Percentiles rank a stretch among this genome's conserved stretches.
These are phyloP conservation scores for Aspergillus caelatus DNA, from an alignment of 2,329 filamentous ascomycete genomes.

Conservation along the genomic window DNA sequence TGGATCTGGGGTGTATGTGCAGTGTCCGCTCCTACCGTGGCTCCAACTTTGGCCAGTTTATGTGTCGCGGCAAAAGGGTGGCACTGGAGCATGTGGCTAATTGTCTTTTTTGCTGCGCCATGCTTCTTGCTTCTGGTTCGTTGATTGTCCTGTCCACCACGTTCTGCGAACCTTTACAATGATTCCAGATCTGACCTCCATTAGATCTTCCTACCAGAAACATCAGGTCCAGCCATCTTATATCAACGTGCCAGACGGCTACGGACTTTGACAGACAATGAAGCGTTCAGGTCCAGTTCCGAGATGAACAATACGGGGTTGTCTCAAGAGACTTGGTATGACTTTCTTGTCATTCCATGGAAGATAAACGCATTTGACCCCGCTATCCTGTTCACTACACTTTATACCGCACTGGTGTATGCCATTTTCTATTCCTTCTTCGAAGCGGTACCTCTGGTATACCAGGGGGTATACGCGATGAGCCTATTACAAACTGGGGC, in stretches of 20 bases:
- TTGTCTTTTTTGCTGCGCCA: background rate
- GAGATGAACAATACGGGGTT: background rate
- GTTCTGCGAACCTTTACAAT: background rate
- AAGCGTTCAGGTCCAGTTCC: background rate
- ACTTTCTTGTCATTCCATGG: background rate
- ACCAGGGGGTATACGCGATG: background rate
- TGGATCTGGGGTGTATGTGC: background rate
- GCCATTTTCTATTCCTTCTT: constrained; percentile 7
- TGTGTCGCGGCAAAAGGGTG: background rate
- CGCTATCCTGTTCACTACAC: background rate
- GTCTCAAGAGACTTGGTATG: background rate
- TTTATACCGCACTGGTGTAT: background rate
- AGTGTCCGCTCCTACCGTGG: background rate
- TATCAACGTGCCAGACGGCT: background rate
- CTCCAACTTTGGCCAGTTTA: background rate
- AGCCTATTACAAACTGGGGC: background rate
- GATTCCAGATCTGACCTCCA: background rate
- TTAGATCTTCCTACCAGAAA: background rate
- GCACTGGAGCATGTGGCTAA: background rate
- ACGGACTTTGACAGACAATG: background rate
- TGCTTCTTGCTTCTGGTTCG: background rate
- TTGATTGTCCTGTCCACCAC: background rate
- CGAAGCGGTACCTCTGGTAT: constrained; percentile 7
- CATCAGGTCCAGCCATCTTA: background rate
- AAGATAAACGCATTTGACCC: background rate